phyloP scores from a whole-genome alignment of 208 protist species.

The Tritrichomonas musculus region DNA sequence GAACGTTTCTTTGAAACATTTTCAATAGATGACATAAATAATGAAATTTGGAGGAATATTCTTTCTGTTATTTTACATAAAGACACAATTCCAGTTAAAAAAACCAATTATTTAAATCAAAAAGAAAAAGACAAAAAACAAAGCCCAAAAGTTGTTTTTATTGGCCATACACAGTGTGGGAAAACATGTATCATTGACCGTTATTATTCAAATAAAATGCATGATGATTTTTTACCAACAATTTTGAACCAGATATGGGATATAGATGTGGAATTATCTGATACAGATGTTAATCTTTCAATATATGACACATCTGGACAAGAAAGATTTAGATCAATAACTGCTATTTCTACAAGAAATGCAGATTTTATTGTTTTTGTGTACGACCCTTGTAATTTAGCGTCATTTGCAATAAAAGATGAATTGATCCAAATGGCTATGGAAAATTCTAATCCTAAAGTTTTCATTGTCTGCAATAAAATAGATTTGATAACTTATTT shows the following conservation, averaged over 20 bases:
- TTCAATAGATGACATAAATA: too few species aligned
- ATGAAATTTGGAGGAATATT: too few species aligned
- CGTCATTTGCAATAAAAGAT: background rate
- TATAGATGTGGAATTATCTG: background rate
- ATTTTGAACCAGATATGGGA: background rate
- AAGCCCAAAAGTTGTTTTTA: constrained; percentile 29
- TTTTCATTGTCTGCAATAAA: constrained; percentile 4
- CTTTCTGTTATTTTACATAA: too few species aligned
- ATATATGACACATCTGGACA: constrained; percentile 11
- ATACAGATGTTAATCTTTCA: background rate
- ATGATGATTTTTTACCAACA: background rate
- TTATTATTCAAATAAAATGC: background rate
- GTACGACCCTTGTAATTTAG: background rate
- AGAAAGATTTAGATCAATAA: constrained; percentile 15
- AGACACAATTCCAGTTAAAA: too few species aligned
- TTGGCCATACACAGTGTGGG: background rate
- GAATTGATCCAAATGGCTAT: background rate
- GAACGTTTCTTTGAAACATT: too few species aligned
- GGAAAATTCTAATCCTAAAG: background rate
- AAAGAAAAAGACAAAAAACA: too few species aligned
- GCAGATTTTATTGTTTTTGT: background rate
- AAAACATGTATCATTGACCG: constrained; percentile 31
- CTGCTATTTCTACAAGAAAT: background rate
- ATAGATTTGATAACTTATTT: background rate
- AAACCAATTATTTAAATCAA: too few species aligned